Evolutionary conservation across 768 basidiomycete genomes (phyloP).

Genomic region (Boletales sp.): DNA sequence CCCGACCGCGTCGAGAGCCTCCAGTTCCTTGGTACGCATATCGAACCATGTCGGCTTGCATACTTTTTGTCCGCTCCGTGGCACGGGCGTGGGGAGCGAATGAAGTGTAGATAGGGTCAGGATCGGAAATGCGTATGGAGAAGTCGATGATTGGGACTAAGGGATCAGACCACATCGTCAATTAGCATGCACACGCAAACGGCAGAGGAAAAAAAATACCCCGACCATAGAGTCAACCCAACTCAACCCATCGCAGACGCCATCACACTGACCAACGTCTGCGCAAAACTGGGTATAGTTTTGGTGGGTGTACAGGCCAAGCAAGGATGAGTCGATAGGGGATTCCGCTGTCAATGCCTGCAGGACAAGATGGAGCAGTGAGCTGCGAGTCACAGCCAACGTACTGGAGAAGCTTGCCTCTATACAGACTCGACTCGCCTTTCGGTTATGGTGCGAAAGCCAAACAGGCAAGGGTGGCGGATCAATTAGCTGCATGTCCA

Average conservation of each 20-base stretch:
- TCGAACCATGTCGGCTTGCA: slow-evolving; percentile 89
- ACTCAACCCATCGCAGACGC: slow-evolving; percentile 71
- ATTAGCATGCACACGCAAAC: not conserved
- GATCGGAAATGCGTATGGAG: slow-evolving; percentile 83
- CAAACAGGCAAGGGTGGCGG: slow-evolving; percentile 56
- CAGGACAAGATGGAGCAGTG: not conserved
- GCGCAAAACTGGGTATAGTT: slow-evolving; percentile 86
- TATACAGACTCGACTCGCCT: slow-evolving; percentile 70
- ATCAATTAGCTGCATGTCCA: slow-evolving; percentile 54
- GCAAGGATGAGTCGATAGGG: slow-evolving; percentile 87
- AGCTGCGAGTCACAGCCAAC: not conserved
- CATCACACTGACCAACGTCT: slow-evolving; percentile 69
- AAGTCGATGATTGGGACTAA: slow-evolving; percentile 61
- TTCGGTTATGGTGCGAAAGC: slow-evolving; percentile 56
- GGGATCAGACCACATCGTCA: not conserved
- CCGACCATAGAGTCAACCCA: slow-evolving; percentile 67
- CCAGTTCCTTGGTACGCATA: slow-evolving; percentile 48
- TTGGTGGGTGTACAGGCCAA: slow-evolving; percentile 89
- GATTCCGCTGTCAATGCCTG: slow-evolving; percentile 78
- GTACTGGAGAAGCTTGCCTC: slow-evolving; percentile 47
- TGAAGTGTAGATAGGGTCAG: slow-evolving; percentile 82
- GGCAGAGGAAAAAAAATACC: slow-evolving; percentile 35
- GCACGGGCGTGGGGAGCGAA: slow-evolving; percentile 82
- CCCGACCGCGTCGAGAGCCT: slow-evolving; percentile 57
- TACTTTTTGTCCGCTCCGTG: slow-evolving; percentile 72